Evolutionary conservation across 495 filamentous ascomycete genomes (phyloP).

Genomic region (Tuber calosporum): DNA sequence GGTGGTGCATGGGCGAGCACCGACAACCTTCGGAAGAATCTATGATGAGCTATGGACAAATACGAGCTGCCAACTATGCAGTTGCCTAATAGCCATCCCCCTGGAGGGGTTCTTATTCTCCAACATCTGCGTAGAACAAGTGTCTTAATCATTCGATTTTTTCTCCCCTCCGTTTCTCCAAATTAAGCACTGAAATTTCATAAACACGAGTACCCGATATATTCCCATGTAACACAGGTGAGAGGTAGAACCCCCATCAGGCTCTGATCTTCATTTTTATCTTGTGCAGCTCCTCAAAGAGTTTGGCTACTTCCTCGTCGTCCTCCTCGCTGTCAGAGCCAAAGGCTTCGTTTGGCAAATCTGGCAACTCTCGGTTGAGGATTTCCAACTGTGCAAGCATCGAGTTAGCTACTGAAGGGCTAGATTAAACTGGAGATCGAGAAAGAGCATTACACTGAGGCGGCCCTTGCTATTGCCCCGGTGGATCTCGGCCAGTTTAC

Average conservation of each 20-base stretch:
- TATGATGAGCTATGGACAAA: not conserved
- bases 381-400: constrained; percentile 17
- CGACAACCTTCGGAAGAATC: not conserved
- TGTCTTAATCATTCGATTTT: not conserved
- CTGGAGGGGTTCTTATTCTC: not conserved
- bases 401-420: constrained; percentile 11
- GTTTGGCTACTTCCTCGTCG: constrained; percentile 32
- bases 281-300: constrained; percentile 26
- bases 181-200: not conserved
- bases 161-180: not conserved
- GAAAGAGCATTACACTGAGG: constrained; percentile 17
- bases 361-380: constrained; percentile 31
- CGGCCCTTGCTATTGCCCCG: constrained; percentile 34
- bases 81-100: not conserved
- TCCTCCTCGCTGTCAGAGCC: constrained; percentile 32
- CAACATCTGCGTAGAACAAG: not conserved
- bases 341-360: constrained; percentile 21
- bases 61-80: not conserved
- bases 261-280: constrained; percentile 25
- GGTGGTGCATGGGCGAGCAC: not conserved
- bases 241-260: not conserved
- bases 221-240: not conserved
- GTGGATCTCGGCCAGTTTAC: constrained; percentile 79
- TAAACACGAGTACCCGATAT: not conserved
- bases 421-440: not conserved